Conservation (phyloP, 108 stramenopile genomes). For the Discostella pseudostelligera region DNA sequence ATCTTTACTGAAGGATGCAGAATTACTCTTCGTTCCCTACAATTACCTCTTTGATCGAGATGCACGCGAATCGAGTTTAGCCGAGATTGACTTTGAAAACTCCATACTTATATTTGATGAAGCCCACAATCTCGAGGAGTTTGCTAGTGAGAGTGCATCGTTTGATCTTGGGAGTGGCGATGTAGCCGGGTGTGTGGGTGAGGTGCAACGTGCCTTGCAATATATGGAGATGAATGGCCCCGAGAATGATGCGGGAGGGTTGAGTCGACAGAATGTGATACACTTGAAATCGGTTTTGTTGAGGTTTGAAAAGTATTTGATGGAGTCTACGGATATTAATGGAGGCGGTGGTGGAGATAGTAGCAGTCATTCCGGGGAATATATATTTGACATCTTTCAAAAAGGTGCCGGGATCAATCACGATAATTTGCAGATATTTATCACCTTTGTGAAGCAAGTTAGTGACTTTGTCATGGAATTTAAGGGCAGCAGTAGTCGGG, state of each 20-base stretch:
- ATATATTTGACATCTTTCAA: conserved; percentile 78
- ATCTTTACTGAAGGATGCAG: conserved; percentile 66
- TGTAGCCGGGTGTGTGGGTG: conserved; percentile 78
- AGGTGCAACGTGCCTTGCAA: conserved; percentile 58
- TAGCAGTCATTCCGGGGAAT: conserved; percentile 70
- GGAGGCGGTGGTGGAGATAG: not conserved
- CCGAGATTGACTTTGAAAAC: conserved; percentile 82
- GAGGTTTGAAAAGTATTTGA: conserved; percentile 73
- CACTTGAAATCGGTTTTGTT: conserved; percentile 77
- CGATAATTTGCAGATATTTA: conserved; percentile 65
- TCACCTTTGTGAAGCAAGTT: conserved; percentile 61
- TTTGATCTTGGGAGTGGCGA: conserved; percentile 87
- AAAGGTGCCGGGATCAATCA: conserved; percentile 72
- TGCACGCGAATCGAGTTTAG: conserved; percentile 65
- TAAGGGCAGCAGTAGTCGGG: conserved; percentile 42
- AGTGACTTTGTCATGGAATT: conserved; percentile 74
- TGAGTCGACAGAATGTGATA: conserved; percentile 61
- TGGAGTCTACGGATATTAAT: conserved; percentile 30
- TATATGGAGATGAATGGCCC: conserved; percentile 43
- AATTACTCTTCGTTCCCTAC: conserved; percentile 96
- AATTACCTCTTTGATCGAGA: conserved; percentile 98
- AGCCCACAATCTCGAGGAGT: conserved; percentile 98
- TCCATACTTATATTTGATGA: conserved; percentile 97
- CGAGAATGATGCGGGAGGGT: not conserved
- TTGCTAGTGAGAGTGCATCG: conserved; percentile 91